A percentile compares a stretch with the other conserved stretches of the same genome.
Conservation (phyloP, 1,284 basidiomycete genomes). For the Microbotryum silenes-acaulis region DNA sequence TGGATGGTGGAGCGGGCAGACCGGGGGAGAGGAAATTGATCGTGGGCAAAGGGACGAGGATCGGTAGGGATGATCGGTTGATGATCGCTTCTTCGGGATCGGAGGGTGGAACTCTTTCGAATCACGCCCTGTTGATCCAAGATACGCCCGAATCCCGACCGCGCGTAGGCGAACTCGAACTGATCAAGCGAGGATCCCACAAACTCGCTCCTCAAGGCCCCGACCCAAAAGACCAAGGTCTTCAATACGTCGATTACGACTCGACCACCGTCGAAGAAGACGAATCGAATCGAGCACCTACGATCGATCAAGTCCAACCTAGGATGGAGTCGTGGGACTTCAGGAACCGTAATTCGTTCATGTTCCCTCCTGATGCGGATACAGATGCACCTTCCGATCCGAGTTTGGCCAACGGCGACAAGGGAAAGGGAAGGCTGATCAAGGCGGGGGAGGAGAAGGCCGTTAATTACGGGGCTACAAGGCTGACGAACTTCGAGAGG, state of each 20-base stretch:
- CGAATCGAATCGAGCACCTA: constrained; percentile 34
- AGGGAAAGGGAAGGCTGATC: constrained; percentile 43
- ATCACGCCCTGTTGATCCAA: constrained; percentile 39
- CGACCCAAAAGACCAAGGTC: constrained; percentile 10
- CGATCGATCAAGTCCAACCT: constrained; percentile 20
- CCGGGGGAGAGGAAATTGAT: constrained; percentile 41
- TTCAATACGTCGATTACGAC: constrained; percentile 57
- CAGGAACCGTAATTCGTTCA: constrained; percentile 84
- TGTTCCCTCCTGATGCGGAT: constrained; percentile 87
- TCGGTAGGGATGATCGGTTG: constrained; percentile 18
- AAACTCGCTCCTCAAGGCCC: constrained; percentile 7
- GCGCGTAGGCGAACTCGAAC: constrained; percentile 26
- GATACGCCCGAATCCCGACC: constrained; percentile 36
- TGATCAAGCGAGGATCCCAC: constrained; percentile 30
- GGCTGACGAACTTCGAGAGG: constrained; percentile 55
- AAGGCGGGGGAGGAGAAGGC: constrained; percentile 52
- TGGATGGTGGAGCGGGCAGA: constrained; percentile 41
- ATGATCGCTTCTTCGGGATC: constrained; percentile 16
- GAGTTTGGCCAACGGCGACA: not conserved
- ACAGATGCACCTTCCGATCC: constrained; percentile 31
- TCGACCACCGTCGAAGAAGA: constrained; percentile 36
- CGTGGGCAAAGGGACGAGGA: constrained; percentile 29
- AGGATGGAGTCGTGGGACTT: constrained; percentile 76
- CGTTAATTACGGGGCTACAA: constrained; percentile 70
- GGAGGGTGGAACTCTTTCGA: constrained; percentile 13